A percentile compares a stretch with the other conserved stretches of the same genome.
Conservation (phyloP, 768 basidiomycete genomes). For the Trametes cinnabarina region DNA sequence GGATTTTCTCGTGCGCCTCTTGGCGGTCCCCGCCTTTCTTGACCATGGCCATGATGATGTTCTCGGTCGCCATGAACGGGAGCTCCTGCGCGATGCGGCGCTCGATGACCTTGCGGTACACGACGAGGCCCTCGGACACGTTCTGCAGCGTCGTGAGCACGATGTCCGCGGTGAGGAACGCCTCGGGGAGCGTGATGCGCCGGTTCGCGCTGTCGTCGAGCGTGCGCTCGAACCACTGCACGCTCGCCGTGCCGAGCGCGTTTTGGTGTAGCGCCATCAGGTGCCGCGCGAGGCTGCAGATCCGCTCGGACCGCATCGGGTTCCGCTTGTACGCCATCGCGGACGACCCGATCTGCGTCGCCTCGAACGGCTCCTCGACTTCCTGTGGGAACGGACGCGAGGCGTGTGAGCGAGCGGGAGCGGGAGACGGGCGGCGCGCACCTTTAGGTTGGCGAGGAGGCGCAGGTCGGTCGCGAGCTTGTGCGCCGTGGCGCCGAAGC, state of each 20-base stretch:
- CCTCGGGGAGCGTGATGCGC: conserved; percentile 93
- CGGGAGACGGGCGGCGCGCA: conserved; percentile 19
- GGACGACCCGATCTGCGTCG: conserved; percentile 95
- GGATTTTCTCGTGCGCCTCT: conserved; percentile 94
- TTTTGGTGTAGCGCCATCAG: conserved; percentile 96
- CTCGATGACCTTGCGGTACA: conserved; percentile 94
- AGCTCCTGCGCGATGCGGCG: conserved; percentile 91
- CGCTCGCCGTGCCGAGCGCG: conserved; percentile 88
- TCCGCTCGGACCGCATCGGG: conserved; percentile 97
- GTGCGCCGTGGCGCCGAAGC: conserved; percentile 91
- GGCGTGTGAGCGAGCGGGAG: not conserved
- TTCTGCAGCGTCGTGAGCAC: conserved; percentile 94
- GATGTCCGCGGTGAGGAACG: conserved; percentile 96
- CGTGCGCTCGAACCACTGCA: conserved; percentile 99
- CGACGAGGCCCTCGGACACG: conserved; percentile 97
- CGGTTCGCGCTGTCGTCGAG: conserved; percentile 98
- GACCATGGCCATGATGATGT: conserved; percentile 98
- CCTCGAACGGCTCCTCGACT: conserved; percentile 98
- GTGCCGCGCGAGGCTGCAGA: conserved; percentile 95
- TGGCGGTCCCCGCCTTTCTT: conserved; percentile 94
- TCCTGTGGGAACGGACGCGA: conserved; percentile 47
- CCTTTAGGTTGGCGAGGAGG: conserved; percentile 91
- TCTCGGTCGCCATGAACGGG: conserved; percentile 99
- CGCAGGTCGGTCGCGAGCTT: conserved; percentile 97
- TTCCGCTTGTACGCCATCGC: conserved; percentile 99